Conservation (phyloP, 2,329 filamentous ascomycete species). For the Orbilia ellipsospora region DNA sequence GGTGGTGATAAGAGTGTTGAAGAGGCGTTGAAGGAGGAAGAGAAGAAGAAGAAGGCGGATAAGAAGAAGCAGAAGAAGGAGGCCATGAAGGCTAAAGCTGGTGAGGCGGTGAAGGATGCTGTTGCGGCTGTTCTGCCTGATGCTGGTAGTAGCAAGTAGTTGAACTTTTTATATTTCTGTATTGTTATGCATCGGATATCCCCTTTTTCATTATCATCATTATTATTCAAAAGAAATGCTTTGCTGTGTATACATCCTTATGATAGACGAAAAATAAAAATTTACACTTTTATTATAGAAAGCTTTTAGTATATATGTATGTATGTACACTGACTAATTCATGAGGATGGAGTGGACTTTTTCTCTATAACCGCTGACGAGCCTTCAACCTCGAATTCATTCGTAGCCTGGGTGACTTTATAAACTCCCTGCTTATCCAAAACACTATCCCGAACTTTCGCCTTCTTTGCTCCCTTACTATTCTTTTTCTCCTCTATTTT, state of each 20-base stretch:
- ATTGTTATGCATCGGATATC: constrained; percentile 19
- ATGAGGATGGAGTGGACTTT: neutral
- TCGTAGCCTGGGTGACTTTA: neutral
- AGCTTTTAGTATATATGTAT: neutral
- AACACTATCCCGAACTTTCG: neutral
- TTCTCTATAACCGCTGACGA: constrained; percentile 6
- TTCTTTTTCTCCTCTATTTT: neutral
- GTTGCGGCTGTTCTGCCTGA: constrained; percentile 9
- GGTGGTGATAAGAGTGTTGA: constrained; percentile 69
- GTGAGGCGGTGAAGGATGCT: constrained; percentile 15
- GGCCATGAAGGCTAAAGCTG: constrained; percentile 52
- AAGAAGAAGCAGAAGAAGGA: constrained; percentile 84
- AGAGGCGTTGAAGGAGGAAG: constrained; percentile 62
- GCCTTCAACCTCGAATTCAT: constrained; percentile 1
- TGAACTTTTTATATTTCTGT: neutral
- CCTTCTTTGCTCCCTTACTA: neutral
- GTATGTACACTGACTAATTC: neutral
- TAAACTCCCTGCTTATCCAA: neutral
- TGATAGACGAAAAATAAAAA: constrained; percentile 12
- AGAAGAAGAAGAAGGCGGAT: constrained; percentile 64
- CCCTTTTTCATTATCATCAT: constrained; percentile 5
- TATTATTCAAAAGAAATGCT: neutral
- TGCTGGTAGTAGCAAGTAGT: constrained; percentile 8
- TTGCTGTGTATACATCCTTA: constrained; percentile 2
- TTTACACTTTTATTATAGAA: constrained; percentile 1